A percentile compares a stretch with the other conserved stretches of the same genome.
phyloP scores from a whole-genome alignment of 2,329 filamentous ascomycete species.

The Elsinoe ampelina region DNA sequence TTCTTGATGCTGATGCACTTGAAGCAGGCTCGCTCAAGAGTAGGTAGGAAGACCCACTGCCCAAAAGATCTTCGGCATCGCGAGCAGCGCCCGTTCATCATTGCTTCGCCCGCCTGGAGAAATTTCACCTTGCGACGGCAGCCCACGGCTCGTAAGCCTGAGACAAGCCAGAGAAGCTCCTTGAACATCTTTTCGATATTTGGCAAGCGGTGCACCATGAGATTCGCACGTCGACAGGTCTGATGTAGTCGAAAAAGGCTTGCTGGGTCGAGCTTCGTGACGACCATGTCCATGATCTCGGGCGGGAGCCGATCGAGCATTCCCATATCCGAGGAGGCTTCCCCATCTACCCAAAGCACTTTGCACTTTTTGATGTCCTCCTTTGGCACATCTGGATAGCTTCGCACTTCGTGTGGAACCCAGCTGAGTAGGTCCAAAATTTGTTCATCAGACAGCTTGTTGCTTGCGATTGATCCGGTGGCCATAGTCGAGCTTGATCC shows the following conservation, averaged over 20 bases:
- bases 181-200: not conserved
- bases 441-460: not conserved
- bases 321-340: not conserved
- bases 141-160: no score
- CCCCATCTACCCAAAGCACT: not conserved
- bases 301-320: not conserved
- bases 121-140: no score
- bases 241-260: not conserved
- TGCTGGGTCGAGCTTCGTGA: not conserved
- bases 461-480: no score
- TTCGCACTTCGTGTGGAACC: not conserved
- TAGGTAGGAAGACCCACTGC: no score
- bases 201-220: not conserved
- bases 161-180: no score
- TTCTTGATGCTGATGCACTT: no score
- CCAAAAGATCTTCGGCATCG: no score
- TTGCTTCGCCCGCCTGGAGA: no score
- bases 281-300: not conserved
- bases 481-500: no score
- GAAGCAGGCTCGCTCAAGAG: no score
- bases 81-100: no score
- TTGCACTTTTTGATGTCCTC: not conserved
- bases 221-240: not conserved
- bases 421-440: not conserved
- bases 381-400: not conserved